phyloP scores from a whole-genome alignment of 352 stramenopile species.

The Globisporangium camurandrum region DNA sequence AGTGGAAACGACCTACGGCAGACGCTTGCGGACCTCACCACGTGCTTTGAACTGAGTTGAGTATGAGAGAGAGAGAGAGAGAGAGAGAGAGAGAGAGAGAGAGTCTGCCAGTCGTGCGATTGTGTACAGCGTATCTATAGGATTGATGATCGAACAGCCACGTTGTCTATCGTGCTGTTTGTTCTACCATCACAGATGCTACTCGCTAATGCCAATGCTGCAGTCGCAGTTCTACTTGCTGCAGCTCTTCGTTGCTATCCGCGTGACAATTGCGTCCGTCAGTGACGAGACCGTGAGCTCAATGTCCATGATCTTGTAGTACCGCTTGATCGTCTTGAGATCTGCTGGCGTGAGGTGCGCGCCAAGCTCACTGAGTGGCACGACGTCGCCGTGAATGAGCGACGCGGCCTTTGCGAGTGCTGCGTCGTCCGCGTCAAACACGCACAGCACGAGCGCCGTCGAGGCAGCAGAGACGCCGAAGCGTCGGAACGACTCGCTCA shows the following conservation, averaged over 20 bases:
- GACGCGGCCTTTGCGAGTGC: conserved; percentile 23
- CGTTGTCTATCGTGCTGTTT: not conserved
- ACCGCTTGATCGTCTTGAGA: conserved; percentile 60
- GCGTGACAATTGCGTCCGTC: conserved; percentile 56
- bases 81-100: too few species aligned
- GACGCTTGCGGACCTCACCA: conserved; percentile 23
- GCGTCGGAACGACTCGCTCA: conserved; percentile 74
- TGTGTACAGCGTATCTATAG: too few species aligned
- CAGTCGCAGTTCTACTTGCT: conserved; percentile 45
- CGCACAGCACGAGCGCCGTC: conserved; percentile 58
- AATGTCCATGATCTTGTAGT: conserved; percentile 80
- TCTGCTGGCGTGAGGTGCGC: conserved; percentile 38
- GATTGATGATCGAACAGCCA: not conserved
- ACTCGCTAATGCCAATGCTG: too few species aligned
- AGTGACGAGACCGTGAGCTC: conserved; percentile 61
- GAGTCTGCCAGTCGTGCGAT: too few species aligned
- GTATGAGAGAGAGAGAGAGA: too few species aligned
- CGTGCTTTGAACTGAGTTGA: conserved; percentile 41
- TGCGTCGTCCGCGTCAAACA: conserved; percentile 59
- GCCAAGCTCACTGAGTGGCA: conserved; percentile 36
- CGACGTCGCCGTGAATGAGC: conserved; percentile 45
- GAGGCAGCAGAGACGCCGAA: conserved; percentile 59
- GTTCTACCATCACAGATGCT: too few species aligned
- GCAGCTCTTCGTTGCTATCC: conserved; percentile 86
- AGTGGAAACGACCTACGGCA: not conserved